These are phyloP conservation scores for Candida patagonica DNA, from an alignment of 805 yeast species.

Conservation along the genomic window DNA sequence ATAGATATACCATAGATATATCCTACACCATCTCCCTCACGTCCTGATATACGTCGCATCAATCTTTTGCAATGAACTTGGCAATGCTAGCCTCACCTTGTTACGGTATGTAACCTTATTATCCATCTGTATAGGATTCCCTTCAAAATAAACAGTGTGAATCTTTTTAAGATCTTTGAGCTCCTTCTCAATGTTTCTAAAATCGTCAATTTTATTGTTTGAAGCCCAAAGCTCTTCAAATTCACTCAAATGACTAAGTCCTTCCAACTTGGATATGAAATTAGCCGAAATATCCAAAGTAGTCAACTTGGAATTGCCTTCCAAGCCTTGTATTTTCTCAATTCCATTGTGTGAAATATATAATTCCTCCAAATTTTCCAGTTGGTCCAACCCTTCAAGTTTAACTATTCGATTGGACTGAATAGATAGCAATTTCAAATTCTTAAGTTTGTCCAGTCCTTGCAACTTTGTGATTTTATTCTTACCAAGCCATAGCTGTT, in stretches of 20 bases:
- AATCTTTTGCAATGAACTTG: constrained; percentile 65
- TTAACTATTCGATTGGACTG: constrained; percentile 76
- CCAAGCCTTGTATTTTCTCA: constrained; percentile 65
- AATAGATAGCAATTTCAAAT: constrained; percentile 69
- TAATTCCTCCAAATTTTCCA: constrained; percentile 69
- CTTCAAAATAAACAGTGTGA: constrained; percentile 89
- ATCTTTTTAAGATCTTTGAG: constrained; percentile 52
- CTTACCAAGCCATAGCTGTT: constrained; percentile 88
- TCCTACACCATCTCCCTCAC: background rate
- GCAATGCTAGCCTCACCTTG: constrained; percentile 65
- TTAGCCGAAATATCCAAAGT: constrained; percentile 81
- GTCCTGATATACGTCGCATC: constrained; percentile 66
- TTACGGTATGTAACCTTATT: constrained; percentile 79
- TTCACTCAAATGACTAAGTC: constrained; percentile 52
- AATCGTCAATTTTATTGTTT: constrained; percentile 57
- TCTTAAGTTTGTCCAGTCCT: constrained; percentile 48
- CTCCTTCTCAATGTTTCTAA: constrained; percentile 59
- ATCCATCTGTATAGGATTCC: constrained; percentile 71
- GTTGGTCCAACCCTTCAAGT: constrained; percentile 70
- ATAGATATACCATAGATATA: no score
- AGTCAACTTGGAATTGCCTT: constrained; percentile 52
- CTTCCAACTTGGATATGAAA: constrained; percentile 49
- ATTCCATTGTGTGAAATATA: constrained; percentile 83
- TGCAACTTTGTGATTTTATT: constrained; percentile 61
- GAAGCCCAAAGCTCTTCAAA: constrained; percentile 95